Conservation (phyloP, 805 yeast genomes). For the Hanseniaspora clermontiae region DNA sequence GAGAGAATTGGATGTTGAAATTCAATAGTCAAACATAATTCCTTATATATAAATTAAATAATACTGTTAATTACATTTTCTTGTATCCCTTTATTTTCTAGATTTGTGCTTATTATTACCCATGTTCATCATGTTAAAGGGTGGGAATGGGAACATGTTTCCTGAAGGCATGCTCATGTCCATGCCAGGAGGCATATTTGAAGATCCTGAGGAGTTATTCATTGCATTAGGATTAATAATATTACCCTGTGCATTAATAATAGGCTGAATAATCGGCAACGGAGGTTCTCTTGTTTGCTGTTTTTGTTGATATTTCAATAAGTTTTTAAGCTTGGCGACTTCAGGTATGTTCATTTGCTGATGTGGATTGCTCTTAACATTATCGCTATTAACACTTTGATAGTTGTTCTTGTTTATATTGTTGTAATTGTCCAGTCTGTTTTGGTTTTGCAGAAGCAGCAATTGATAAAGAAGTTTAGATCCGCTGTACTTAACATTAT, state of each 20-base stretch:
- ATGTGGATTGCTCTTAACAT: constrained; percentile 1
- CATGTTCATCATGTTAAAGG: constrained; percentile 13
- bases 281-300: constrained; percentile 15
- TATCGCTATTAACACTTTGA: constrained; percentile 3
- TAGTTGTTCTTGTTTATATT: constrained; percentile 17
- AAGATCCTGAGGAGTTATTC: not conserved
- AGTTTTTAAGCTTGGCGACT: constrained; percentile 8
- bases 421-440: constrained; percentile 21
- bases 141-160: constrained; percentile 10
- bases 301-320: constrained; percentile 11
- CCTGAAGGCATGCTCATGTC: not conserved
- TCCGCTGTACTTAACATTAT: constrained; percentile 70
- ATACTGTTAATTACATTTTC: no score
- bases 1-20: not conserved
- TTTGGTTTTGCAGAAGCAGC: constrained; percentile 27
- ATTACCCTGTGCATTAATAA: constrained; percentile 7
- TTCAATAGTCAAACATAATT: not conserved
- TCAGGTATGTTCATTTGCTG: constrained; percentile 5
- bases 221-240: constrained; percentile 8
- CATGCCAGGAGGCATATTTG: not conserved
- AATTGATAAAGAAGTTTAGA: constrained; percentile 57
- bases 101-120: not conserved
- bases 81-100: not conserved
- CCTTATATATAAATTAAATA: not conserved
- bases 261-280: constrained; percentile 7